Percentiles rank a stretch among this genome's conserved stretches.
These are phyloP conservation scores for Jackrogersella minutella DNA, from an alignment of 495 filamentous ascomycete genomes.

Conservation along the genomic window DNA sequence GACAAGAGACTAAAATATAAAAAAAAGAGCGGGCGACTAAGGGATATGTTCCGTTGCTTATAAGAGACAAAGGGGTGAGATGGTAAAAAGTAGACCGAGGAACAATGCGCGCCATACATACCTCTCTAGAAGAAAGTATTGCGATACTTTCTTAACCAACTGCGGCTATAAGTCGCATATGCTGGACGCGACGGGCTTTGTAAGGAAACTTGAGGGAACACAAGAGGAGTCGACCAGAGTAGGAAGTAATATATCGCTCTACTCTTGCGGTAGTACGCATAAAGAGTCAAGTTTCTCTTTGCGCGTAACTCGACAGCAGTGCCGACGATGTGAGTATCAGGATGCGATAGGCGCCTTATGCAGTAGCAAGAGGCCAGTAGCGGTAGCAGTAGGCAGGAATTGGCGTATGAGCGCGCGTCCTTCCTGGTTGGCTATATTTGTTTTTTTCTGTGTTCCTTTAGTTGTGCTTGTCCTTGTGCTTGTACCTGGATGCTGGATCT, in stretches of 20 bases:
- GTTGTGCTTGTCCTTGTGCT: conserved; percentile 34
- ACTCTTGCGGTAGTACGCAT: background rate
- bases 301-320: conserved; percentile 23
- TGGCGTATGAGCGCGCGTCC: conserved; percentile 27
- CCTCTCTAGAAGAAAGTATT: conserved; percentile 7
- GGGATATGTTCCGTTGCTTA: conserved; percentile 15
- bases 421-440: conserved; percentile 21
- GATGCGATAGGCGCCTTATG: conserved; percentile 19
- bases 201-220: background rate
- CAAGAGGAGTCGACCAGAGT: conserved; percentile 7
- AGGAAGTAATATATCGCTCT: background rate
- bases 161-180: conserved; percentile 15
- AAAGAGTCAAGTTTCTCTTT: background rate
- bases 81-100: background rate
- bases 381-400: background rate
- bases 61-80: conserved; percentile 10
- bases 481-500: conserved; percentile 29
- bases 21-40: too few relatives aligned
- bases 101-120: conserved; percentile 28
- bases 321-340: conserved; percentile 27
- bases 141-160: background rate
- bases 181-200: conserved; percentile 8
- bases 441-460: background rate
- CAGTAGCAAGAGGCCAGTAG: too few relatives aligned
- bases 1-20: too few relatives aligned